Base-by-base conservation (phyloP, 257 asterid genomes). In the Solanum tacnaense region DNA sequence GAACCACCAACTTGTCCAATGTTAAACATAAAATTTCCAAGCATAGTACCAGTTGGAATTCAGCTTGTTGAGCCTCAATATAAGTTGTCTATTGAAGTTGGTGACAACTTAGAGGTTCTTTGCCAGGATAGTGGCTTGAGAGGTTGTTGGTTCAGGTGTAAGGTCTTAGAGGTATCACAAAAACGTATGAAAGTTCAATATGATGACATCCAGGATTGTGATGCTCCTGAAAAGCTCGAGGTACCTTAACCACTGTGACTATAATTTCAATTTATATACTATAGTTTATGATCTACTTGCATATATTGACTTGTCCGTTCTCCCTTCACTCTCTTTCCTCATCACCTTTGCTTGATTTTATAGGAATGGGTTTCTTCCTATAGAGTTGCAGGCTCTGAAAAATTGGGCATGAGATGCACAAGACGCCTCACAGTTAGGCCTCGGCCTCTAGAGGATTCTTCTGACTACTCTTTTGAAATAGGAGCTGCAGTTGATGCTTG, bases 61-160 rank as follows among this genome's bases (percentile, higher is more conserved):
- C 75, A 27, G 36, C 35, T 27, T 27, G 75, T 68, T 27, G 36
- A 68, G 36, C 75, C 75, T 68, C 75, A 27, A 27, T 68, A 1
- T 27, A 68, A 27, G 36, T 29, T 68, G 36, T 29, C 36, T 68
- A 27, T 68, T 68, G 23, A 68, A 68, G 75, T 68, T 68, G 36
- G 36, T 68, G 38, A 79, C 87, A 87, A 89, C 60, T 44, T 89
- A 35, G 98, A 94, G 93, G 75, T 94, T 87, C 95, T 95, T 87
- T 85, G 90, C 71, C 93, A 90, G 91, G 95, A 95, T 31, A 94
- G 94, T 12, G 93, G 96, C 78, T 58, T 92, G 86, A 84, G 93
- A 36, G 98, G 96, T 34, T 95, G 96, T 91, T 94, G 98, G 96
- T 92, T 91, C 87, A 91, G 91, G 88, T 91, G 94, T 87, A 95